Percentiles rank a stretch among this genome's conserved stretches.
Conservation (phyloP, 2,329 filamentous ascomycete species). For the Phialophora chinensis region DNA sequence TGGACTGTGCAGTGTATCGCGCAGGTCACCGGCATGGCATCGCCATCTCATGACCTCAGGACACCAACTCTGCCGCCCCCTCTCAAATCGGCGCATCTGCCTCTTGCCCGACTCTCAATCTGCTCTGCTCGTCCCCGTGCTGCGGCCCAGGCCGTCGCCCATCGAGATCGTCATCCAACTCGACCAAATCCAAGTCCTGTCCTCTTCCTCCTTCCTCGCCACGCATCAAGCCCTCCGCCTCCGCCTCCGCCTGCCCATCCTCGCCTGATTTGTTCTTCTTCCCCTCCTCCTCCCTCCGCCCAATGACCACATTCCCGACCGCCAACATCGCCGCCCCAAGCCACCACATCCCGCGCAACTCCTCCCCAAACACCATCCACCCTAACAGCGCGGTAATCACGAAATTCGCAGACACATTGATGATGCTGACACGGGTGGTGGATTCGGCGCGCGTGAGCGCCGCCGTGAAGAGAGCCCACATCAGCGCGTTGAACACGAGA, state of each 20-base stretch:
- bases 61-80: not conserved
- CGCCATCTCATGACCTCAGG: not conserved
- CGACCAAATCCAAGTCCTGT: slow-evolving; percentile 23
- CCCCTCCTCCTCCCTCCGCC: slow-evolving; percentile 57
- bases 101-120: slow-evolving; percentile 28
- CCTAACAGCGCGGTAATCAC: slow-evolving; percentile 66
- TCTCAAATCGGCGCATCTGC: slow-evolving; percentile 32
- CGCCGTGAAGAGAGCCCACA: slow-evolving; percentile 70
- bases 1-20: not conserved
- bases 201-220: slow-evolving; percentile 15
- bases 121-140: slow-evolving; percentile 20
- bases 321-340: slow-evolving; percentile 65
- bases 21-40: not conserved
- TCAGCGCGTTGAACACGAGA: slow-evolving; percentile 66
- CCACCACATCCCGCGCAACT: slow-evolving; percentile 65
- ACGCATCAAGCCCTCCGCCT: slow-evolving; percentile 28
- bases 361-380: slow-evolving; percentile 63
- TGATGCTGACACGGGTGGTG: slow-evolving; percentile 67
- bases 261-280: slow-evolving; percentile 30
- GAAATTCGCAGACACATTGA: slow-evolving; percentile 70
- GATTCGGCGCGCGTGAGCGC: slow-evolving; percentile 65
- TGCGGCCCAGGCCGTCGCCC: slow-evolving; percentile 3
- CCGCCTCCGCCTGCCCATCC: slow-evolving; percentile 24
- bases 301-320: slow-evolving; percentile 67
- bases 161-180: not conserved